These are phyloP conservation scores for Endoconidiophora polonica DNA, from an alignment of 2,329 filamentous ascomycete species.

Conservation along the genomic window DNA sequence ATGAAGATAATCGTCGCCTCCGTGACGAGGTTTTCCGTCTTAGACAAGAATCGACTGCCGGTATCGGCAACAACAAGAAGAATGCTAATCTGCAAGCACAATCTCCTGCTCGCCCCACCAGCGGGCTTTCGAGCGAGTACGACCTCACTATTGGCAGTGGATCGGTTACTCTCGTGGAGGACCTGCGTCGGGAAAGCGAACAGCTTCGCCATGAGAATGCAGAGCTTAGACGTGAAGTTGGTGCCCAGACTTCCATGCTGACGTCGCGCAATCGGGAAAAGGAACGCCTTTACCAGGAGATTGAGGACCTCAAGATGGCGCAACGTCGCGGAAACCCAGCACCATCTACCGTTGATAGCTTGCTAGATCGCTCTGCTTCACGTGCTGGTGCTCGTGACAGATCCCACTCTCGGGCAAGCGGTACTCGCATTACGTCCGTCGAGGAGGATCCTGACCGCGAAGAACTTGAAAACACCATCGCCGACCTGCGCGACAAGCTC, in stretches of 20 bases:
- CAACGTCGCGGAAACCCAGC: conserved; percentile 48
- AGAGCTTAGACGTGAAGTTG: conserved; percentile 77
- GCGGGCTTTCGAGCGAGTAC: conserved; percentile 31
- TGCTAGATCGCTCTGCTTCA: conserved; percentile 87
- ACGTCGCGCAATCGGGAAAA: conserved; percentile 92
- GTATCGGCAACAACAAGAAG: conserved; percentile 31
- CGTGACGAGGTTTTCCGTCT: conserved; percentile 70
- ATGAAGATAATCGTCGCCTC: conserved; percentile 72
- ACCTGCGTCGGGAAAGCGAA: conserved; percentile 50
- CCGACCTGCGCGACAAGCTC: conserved; percentile 69
- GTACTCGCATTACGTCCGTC: conserved; percentile 43
- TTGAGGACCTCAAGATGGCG: conserved; percentile 85
- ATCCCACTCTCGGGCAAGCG: conserved; percentile 58
- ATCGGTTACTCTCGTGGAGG: conserved; percentile 56
- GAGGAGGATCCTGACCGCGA: conserved; percentile 66
- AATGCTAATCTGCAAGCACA: conserved; percentile 26
- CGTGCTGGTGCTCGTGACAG: conserved; percentile 53
- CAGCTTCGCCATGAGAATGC: conserved; percentile 84
- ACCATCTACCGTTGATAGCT: conserved; percentile 63
- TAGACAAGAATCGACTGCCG: conserved; percentile 34
- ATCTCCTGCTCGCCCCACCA: conserved; percentile 33
- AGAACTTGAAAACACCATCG: conserved; percentile 69
- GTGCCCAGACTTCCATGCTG: conserved; percentile 92
- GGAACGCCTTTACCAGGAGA: conserved; percentile 87
- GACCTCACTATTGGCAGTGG: conserved; percentile 34